A percentile compares a stretch with the other conserved stretches of the same genome.
phyloP scores from a whole-genome alignment of 129 eudicot species.

The Erigeron canadensis region DNA sequence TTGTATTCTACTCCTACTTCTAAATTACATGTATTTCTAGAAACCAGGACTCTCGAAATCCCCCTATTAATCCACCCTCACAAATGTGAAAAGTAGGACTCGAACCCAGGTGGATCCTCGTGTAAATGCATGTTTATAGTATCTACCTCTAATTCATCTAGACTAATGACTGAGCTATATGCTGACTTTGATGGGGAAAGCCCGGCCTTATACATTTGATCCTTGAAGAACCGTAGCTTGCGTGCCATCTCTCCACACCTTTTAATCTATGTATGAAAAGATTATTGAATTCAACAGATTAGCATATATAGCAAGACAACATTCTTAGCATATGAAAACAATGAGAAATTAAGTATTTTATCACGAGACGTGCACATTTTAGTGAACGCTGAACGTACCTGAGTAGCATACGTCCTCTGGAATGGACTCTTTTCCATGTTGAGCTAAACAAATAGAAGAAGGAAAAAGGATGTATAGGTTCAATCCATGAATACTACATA shows the following conservation, averaged over 20 bases:
- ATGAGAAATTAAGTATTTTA: no score
- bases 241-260: constrained; percentile 91
- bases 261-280: constrained; percentile 56
- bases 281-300: constrained; percentile 6
- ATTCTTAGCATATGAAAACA: constrained; percentile 1
- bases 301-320: neutral
- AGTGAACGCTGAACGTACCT: constrained; percentile 43
- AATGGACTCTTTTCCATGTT: constrained; percentile 86
- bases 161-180: constrained; percentile 28
- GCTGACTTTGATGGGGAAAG: constrained; percentile 42
- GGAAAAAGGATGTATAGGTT: neutral
- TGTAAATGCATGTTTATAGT: neutral
- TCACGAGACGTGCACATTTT: neutral
- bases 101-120: no score
- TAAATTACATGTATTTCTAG: no score
- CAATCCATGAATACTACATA: constrained; percentile 1
- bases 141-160: constrained; percentile 72
- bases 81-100: no score
- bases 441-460: constrained; percentile 43
- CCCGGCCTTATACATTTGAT: constrained; percentile 72
- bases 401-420: constrained; percentile 85
- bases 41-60: no score
- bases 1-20: no score
- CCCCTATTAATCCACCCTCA: no score
- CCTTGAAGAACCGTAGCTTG: constrained; percentile 64